phyloP scores from a whole-genome alignment of 176 grass and related monocot species.

The Typha latifolia region DNA sequence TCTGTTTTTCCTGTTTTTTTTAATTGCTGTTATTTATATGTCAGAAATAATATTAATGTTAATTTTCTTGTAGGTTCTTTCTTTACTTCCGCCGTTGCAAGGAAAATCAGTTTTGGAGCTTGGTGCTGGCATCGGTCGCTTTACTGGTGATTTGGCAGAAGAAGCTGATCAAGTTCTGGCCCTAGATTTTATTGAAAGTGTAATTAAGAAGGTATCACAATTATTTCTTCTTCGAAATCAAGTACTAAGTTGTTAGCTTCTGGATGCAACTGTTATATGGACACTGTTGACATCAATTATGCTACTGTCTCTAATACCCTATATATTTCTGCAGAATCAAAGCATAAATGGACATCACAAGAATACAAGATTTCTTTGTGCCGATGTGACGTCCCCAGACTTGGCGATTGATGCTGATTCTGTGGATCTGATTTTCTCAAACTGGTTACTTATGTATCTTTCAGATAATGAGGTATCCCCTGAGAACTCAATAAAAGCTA shows the following conservation, averaged over 20 bases:
- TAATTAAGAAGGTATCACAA: conserved; percentile 81
- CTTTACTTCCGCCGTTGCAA: conserved; percentile 66
- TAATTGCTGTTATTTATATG: no score
- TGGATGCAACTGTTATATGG: neutral
- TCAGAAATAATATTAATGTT: no score
- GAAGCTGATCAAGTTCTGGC: conserved; percentile 80
- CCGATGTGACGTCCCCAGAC: conserved; percentile 73
- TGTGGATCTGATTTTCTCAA: conserved; percentile 92
- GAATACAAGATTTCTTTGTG: conserved; percentile 77
- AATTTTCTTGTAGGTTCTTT: conserved; percentile 46
- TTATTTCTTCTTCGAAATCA: neutral
- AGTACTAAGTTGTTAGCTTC: neutral
- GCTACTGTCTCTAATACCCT: neutral
- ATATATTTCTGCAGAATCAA: conserved; percentile 58
- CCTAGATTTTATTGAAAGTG: conserved; percentile 94
- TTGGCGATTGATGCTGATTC: conserved; percentile 66
- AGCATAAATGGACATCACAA: conserved; percentile 71
- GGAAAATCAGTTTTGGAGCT: conserved; percentile 83
- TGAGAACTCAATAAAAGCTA: neutral
- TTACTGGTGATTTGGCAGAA: conserved; percentile 85
- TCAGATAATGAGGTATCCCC: conserved; percentile 79
- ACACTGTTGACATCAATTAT: neutral
- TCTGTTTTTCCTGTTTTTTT: no score
- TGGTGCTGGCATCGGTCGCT: conserved; percentile 86
- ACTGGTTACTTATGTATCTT: conserved; percentile 96